A percentile compares a stretch with the other conserved stretches of the same genome.
These are phyloP conservation scores for Acmispon strigosus DNA, from an alignment of 306 rosid species.

Conservation along the genomic window DNA sequence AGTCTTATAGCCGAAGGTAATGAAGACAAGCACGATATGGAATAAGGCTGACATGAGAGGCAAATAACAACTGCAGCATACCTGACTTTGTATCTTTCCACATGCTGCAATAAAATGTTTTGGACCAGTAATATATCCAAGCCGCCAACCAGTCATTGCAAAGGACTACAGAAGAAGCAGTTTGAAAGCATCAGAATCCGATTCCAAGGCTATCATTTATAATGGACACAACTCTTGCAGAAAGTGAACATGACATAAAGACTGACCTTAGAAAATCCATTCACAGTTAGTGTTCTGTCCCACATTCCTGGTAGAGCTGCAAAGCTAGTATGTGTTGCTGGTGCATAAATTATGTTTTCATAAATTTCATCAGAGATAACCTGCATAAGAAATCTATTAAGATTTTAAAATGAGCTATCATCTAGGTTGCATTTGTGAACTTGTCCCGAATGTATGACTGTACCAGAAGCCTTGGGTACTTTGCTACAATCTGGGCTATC, in stretches of 20 bases:
- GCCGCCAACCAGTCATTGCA: constrained; percentile 99
- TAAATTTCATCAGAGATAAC: constrained; percentile 86
- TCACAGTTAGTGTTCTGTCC: constrained; percentile 89
- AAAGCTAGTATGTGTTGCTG: constrained; percentile 91
- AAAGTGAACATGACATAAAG: neutral
- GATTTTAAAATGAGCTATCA: constrained; percentile 12
- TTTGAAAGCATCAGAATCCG: constrained; percentile 27
- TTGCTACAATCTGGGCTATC: constrained; percentile 81
- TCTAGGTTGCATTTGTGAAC: neutral
- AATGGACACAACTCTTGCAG: neutral
- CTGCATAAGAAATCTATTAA: constrained; percentile 36
- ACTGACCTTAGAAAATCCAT: constrained; percentile 91
- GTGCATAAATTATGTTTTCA: constrained; percentile 91
- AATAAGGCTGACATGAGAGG: neutral
- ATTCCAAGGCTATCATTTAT: neutral
- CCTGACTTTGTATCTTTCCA: constrained; percentile 94
- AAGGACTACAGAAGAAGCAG: constrained; percentile 52
- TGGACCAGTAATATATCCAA: constrained; percentile 94
- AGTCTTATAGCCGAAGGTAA: constrained; percentile 4
- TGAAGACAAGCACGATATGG: neutral
- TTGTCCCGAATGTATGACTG: constrained; percentile 6
- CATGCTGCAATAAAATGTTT: constrained; percentile 83
- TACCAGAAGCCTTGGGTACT: constrained; percentile 97
- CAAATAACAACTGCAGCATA: constrained; percentile 20
- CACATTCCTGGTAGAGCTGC: constrained; percentile 98